Base-by-base conservation (phyloP, 2,329 filamentous ascomycete species). In the Intubia oerlemansii region DNA sequence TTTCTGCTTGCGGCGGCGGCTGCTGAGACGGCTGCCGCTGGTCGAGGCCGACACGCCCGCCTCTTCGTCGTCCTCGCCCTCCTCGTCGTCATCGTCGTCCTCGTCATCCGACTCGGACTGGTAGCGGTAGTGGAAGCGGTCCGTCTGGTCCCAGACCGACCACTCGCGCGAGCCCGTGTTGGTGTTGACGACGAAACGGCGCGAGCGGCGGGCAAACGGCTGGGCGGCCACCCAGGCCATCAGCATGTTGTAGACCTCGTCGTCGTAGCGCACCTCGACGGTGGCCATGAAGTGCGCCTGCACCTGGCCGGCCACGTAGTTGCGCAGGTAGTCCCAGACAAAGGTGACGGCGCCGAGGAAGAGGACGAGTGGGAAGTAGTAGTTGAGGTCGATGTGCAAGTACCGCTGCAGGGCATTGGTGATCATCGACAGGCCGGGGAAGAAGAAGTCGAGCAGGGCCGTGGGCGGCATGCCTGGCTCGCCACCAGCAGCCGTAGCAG, bases 221-320 rank as follows among this genome's bases (percentile, higher is more conserved):
- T 79, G 72, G 19, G 53, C 48, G 2, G 70, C 58, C 3, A 78
- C 58, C 73, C 73, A 79, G 16, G 56, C 57, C 68, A 78, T 76
- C 23, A 78, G 41, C 41, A 76, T 74, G 42, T 71, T 71, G 51
- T 76, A 79, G 32, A 75, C 65, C 43, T 79, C 73, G 39, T 80
- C 74, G 32, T 78, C 70, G 17, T 65, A 59, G 25, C 68, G 60
- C 22, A 80, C 63, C 38, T 72, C 65, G 12, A 72, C 70, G 2
- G 61, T 65, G 4, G 66, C 73, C 55, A 75, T 68, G 39, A 73
- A 59, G 39, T 74, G 52, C 5, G 50, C 40, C 24, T 62, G 53
- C 17, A 70, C 36, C 22, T 59, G 44, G 1, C 46, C 43, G 50
- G 54, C 60, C 10, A 64, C 32, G 38, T 56, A 59, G 3, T 51